Base-by-base conservation (phyloP, 1,284 basidiomycete genomes). In the Hymenochaete sp. region DNA sequence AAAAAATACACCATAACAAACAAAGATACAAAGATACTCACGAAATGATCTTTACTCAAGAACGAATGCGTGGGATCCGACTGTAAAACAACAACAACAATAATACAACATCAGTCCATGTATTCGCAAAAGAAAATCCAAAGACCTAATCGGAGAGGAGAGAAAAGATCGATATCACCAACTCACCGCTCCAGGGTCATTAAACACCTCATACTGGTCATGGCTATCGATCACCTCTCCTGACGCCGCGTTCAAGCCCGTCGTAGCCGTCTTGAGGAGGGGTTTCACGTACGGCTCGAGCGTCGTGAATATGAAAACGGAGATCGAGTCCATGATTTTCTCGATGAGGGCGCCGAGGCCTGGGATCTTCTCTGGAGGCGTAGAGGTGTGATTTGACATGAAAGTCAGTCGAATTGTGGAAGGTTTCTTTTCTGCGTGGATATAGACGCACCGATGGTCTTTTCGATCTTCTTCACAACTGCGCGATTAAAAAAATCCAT, bases 51-150 rank as follows among this genome's bases (percentile, higher is more conserved):
- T 64, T 85, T 85, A 60, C 78, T 82, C 60, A 88, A 62, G 68
- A 85, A 84, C 3, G 83, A 86, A 62, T 91, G 88, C 1, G 87
- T 91, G 1, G 88, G 88, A 61, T 93, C 88, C 21, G 81, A 85
- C 79, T 83, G 53, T 5, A 18, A 33, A 14, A 18, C 9, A 14
- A n/a, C 19, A 16, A 29, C 25, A 41, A 9, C 22, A 9, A 28
- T 10, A 18, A 16, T 16, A 6, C 14, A 42, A 19, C 22, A 9
- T 39, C 9, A 41, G 22, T n/a, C 8, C 14, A 37, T 39, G n/a
- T n/a, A n/a, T n/a, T n/a, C n/a, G n/a, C n/a, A n/a, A n/a, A n/a
- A n/a, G n/a, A n/a, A n/a, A n/a, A n/a, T n/a, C n/a, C n/a, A n/a
- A n/a, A n/a, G 35, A 47, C 13, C 52, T 41, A 35, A 14, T 24